These are phyloP conservation scores for Daldinia caldariorum DNA, from an alignment of 495 filamentous ascomycete genomes.

Conservation along the genomic window DNA sequence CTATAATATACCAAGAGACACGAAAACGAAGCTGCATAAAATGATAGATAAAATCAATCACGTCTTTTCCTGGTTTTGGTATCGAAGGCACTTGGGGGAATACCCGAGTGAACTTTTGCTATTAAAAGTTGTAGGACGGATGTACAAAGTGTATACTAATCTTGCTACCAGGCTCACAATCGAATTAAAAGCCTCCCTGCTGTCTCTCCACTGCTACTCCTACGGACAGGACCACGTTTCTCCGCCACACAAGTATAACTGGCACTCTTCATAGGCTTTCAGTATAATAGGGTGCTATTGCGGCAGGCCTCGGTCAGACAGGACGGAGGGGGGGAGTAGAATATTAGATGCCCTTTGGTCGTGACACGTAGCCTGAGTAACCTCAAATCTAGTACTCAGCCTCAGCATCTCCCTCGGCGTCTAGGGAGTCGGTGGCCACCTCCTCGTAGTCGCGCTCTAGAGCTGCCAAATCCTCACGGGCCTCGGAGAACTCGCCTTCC, in stretches of 20 bases:
- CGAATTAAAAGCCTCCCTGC: slow-evolving; percentile 41
- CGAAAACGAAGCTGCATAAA: slow-evolving; percentile 39
- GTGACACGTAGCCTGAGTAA: slow-evolving; percentile 39
- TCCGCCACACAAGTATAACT: slow-evolving; percentile 34
- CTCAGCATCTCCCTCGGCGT: slow-evolving; percentile 87
- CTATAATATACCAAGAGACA: slow-evolving; percentile 31
- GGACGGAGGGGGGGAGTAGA: slow-evolving; percentile 35
- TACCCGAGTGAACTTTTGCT: slow-evolving; percentile 40
- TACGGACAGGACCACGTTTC: slow-evolving; percentile 30
- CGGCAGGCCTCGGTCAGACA: slow-evolving; percentile 40
- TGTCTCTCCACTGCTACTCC: slow-evolving; percentile 32
- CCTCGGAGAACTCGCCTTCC: slow-evolving; percentile 99
- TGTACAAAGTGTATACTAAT: slow-evolving; percentile 51
- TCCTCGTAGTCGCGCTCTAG: slow-evolving; percentile 99
- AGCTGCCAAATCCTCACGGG: slow-evolving; percentile 96
- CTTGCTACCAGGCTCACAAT: slow-evolving; percentile 46
- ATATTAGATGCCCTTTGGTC: slow-evolving; percentile 40
- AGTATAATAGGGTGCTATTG: slow-evolving; percentile 37
- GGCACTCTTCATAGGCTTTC: slow-evolving; percentile 28
- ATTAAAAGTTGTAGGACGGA: slow-evolving; percentile 49
- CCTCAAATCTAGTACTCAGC: slow-evolving; percentile 84
- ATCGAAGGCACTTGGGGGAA: slow-evolving; percentile 18
- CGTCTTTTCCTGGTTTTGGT: slow-evolving; percentile 12
- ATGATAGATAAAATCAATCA: slow-evolving; percentile 15
- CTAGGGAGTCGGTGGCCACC: slow-evolving; percentile 94